Percentiles rank a stretch among this genome's conserved stretches.
Conservation (phyloP, 1,139 yeast genomes). For the Sugiyamaella sp. region DNA sequence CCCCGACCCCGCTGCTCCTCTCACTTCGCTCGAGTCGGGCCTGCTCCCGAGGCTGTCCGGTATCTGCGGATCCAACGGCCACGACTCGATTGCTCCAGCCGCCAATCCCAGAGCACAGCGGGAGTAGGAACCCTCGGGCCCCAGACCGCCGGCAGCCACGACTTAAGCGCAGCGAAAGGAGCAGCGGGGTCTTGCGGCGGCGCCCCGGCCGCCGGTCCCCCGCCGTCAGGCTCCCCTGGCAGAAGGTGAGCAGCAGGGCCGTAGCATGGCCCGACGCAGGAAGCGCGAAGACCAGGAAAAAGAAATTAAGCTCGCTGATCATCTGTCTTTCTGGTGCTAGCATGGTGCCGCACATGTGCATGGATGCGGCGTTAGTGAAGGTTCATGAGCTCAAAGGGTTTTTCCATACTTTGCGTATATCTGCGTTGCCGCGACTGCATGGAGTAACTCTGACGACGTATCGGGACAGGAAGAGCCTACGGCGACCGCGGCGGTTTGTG, state of each 20-base stretch:
- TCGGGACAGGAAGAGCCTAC: neutral
- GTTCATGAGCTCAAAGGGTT: slow-evolving; percentile 16
- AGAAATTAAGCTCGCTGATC: slow-evolving; percentile 17
- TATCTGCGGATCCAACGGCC: too few relatives aligned
- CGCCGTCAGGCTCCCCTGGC: neutral
- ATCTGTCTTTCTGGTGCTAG: slow-evolving; percentile 1
- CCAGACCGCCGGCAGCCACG: too few relatives aligned
- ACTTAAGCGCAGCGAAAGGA: too few relatives aligned
- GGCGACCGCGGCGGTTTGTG: too few relatives aligned
- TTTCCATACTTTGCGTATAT: slow-evolving; percentile 4
- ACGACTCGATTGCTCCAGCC: too few relatives aligned
- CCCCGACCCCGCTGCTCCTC: neutral
- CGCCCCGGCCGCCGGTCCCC: too few relatives aligned
- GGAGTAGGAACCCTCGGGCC: too few relatives aligned
- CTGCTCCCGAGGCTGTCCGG: too few relatives aligned
- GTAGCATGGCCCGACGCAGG: slow-evolving; percentile 1
- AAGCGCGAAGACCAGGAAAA: too few relatives aligned
- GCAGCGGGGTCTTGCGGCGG: too few relatives aligned
- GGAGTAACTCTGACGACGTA: slow-evolving; percentile 1
- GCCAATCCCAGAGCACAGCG: too few relatives aligned
- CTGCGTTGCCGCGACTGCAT: slow-evolving; percentile 4
- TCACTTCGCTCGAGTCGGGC: neutral
- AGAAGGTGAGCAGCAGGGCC: neutral
- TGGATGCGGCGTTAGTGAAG: slow-evolving; percentile 8
- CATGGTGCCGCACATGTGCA: slow-evolving; percentile 9